Base-by-base conservation (phyloP, 768 basidiomycete species). In the Glaciozyma martinii region DNA sequence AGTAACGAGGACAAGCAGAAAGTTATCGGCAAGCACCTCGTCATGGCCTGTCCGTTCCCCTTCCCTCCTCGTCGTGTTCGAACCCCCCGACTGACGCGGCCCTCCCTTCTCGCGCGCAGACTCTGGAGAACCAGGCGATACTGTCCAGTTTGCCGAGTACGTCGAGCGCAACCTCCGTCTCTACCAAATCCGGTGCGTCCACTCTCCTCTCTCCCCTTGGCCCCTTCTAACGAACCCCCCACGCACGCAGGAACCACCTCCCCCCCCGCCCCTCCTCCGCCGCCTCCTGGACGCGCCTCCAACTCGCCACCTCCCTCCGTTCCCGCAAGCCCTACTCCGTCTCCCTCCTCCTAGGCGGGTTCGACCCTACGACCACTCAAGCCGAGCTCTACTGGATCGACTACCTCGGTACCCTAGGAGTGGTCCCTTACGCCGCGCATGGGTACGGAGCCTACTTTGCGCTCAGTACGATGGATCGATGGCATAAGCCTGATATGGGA, bases 1-100 rank as follows among this genome's bases (percentile, higher is more conserved):
- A 76, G 82, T 44, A 91, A 95, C 78, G 89, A 90, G 79, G 93
- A 98, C 81, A 97, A 98, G 80, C 90, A 94, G 81, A 91, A 92
- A 78, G 81, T 83, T 29, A 82, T 99, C 50, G 86, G 89, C 67
- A 86, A 91, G 30, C 90, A 95, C 77, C 80, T 98, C 42, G 82
- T 93, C 75, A 94, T 99, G 91, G 86, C 91, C 1, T 90, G 68
- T 62, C 0, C 32, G 68, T 66, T 21, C 21, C 46, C 30, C 27
- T 33, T 23, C 42, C 25, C 29, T 32, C 21, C 6, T 21, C 9
- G 29, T 30, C n/a, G 5, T 3, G 27, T 3, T 4, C 50, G 0
- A 1, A 56, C 19, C 3, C 23, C 4, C 23, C 19, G 27, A 32
- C 55, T 23, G 23, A 54, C 61, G 40, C 44, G 21, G 30, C 46